Percentiles rank a stretch among this genome's conserved stretches.
Conservation (phyloP, 495 filamentous ascomycete genomes). For the Hypoxylon fuscum region DNA sequence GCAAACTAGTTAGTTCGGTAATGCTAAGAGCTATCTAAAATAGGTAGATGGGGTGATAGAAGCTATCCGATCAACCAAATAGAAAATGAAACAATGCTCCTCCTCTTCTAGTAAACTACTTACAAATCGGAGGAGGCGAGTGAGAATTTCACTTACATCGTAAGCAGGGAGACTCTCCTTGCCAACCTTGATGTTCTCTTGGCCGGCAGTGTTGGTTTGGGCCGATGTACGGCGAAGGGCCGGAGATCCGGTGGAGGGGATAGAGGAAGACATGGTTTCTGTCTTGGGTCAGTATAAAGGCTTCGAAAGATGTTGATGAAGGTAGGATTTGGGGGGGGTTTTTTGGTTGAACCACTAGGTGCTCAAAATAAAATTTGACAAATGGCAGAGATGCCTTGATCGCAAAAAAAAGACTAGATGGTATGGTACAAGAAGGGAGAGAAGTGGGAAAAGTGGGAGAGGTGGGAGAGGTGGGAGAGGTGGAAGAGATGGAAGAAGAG, state of each 20-base stretch:
- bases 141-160: constrained; percentile 46
- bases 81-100: no score
- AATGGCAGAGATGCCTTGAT: constrained; percentile 44
- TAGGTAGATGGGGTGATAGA: constrained; percentile 9
- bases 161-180: constrained; percentile 43
- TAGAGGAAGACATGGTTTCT: constrained; percentile 55
- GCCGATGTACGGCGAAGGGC: constrained; percentile 49
- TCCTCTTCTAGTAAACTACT: constrained; percentile 25
- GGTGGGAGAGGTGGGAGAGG: constrained; percentile 12
- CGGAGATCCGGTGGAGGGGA: constrained; percentile 59
- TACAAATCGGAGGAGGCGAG: constrained; percentile 39
- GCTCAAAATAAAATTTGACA: constrained; percentile 36
- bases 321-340: constrained; percentile 8
- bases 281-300: constrained; percentile 19
- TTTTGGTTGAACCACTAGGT: constrained; percentile 33
- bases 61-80: not conserved
- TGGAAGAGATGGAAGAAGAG: constrained; percentile 13
- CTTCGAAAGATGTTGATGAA: constrained; percentile 17
- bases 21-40: not conserved
- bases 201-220: constrained; percentile 47
- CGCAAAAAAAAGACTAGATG: constrained; percentile 39
- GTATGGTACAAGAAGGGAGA: constrained; percentile 15
- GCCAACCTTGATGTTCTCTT: constrained; percentile 54
- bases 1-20: constrained; percentile 16
- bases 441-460: constrained; percentile 14